These are phyloP conservation scores for Thecaphora thlaspeos DNA, from an alignment of 1,284 basidiomycete species.

Conservation along the genomic window DNA sequence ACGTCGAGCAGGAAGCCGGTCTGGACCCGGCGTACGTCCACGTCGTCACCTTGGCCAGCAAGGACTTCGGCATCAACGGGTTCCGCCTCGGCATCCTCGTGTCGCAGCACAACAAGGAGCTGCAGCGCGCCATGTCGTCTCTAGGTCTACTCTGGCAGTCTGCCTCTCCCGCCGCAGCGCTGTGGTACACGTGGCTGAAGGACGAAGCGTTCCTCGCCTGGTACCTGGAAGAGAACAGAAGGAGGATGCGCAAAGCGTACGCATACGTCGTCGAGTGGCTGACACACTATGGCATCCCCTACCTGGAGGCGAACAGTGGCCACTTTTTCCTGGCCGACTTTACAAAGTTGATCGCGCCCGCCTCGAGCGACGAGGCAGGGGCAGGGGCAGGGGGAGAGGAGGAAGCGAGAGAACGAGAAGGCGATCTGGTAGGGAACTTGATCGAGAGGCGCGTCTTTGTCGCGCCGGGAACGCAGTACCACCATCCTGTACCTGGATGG, in stretches of 20 bases:
- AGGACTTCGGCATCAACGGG: conserved; percentile 48
- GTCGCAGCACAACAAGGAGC: conserved; percentile 35
- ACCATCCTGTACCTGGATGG: conserved; percentile 34
- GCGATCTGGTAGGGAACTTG: conserved; percentile 11
- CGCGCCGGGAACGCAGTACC: conserved; percentile 40
- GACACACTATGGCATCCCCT: conserved; percentile 21
- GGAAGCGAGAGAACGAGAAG: conserved; percentile 14
- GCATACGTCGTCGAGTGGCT: conserved; percentile 17
- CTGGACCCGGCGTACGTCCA: conserved; percentile 31
- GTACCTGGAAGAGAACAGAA: conserved; percentile 39
- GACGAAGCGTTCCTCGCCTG: conserved; percentile 30
- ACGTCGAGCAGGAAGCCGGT: conserved; percentile 17
- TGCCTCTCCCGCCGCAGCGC: conserved; percentile 16
- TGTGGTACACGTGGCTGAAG: conserved; percentile 29
- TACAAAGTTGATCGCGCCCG: too few relatives aligned
- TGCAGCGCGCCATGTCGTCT: conserved; percentile 23
- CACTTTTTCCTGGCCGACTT: conserved; percentile 44
- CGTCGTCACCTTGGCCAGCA: conserved; percentile 38
- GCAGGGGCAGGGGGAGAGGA: too few relatives aligned
- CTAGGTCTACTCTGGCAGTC: conserved; percentile 25
- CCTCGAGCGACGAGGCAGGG: too few relatives aligned
- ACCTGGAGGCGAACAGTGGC: conserved; percentile 26
- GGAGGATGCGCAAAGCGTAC: conserved; percentile 21
- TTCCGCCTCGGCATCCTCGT: conserved; percentile 42
- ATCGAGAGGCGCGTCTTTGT: conserved; percentile 28